Base-by-base conservation (phyloP, 1,284 basidiomycete species). In the Wallemia hederae region DNA sequence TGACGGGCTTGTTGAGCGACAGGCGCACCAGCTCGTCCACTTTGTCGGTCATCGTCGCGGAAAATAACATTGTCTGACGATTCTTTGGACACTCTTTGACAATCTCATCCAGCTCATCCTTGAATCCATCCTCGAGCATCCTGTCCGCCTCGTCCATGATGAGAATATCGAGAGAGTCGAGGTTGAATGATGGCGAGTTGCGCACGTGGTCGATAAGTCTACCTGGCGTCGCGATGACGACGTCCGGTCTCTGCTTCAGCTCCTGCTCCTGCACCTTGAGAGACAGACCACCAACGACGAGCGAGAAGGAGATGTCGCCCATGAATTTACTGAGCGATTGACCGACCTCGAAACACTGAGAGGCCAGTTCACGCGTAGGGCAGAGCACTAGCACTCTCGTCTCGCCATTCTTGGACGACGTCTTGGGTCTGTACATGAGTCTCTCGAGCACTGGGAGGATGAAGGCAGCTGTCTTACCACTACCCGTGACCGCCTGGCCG, bases 11-110 rank as follows among this genome's bases (percentile, higher is more conserved):
- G 68, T 87, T 82, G 59, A 98, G 75, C 19, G 85, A 88, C 76
- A 97, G 84, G 66, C 81, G 80, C 61, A 96, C 85, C 55, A 98
- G 78, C 68, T 90, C 83, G 67, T 96, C 89, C 7, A 98, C 85
- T 0, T 83, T 83, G 71, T 97, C 92, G 1, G 89, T 94, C 83
- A 97, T 96, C 0, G 92, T 98, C 0, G 92, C 92, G 0, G 89
- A 94, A 72, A 98, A 98, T 26, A 98, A 76, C 89, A 98, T 94
- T 1, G 92, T 96, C 71, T 97, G 92, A 39, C 92, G 80, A 17
- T 83, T 83, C 17, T 76, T 73, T 1, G 92, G 91, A 68, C 90
- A 92, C 34, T 84, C 78, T 65, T 81, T 82, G 70, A 97, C 81
- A 66, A 98, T 96, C 72, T 98, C 92, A 33, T 81, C 76, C 29